Evolutionary conservation across 2,329 filamentous ascomycete species (phyloP).

Genomic region (Neopestalotiopsis sp.): DNA sequence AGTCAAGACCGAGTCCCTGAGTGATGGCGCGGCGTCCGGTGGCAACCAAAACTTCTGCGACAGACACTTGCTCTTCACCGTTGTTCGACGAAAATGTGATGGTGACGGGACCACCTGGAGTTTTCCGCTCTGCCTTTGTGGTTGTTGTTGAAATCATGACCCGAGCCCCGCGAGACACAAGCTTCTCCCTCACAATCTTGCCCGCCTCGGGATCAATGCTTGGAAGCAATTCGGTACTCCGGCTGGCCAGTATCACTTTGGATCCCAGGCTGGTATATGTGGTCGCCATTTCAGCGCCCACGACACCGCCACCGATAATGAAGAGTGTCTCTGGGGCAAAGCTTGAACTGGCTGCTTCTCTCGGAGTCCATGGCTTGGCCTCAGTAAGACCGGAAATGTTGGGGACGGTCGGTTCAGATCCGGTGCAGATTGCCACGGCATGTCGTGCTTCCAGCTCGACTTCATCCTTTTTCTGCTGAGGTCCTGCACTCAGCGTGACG

Average conservation of each 20-base stretch:
- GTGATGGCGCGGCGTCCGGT: conserved; percentile 2
- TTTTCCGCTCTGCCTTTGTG: not conserved
- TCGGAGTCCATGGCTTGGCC: conserved; percentile 10
- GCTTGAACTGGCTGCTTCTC: conserved; percentile 6
- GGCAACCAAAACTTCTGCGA: conserved; percentile 8
- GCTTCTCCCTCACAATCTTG: not conserved
- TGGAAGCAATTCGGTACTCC: not conserved
- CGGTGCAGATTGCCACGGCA: conserved; percentile 12
- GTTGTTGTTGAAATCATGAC: not conserved
- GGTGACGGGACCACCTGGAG: not conserved
- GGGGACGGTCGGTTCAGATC: not conserved
- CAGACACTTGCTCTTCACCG: not conserved
- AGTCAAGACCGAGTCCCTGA: conserved; percentile 1
- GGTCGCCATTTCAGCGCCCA: conserved; percentile 11
- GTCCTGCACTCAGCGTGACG: not conserved
- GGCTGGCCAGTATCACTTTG: not conserved
- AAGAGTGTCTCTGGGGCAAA: conserved; percentile 1
- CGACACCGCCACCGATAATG: conserved; percentile 11
- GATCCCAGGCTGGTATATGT: not conserved
- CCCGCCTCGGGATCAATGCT: not conserved
- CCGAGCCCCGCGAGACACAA: not conserved
- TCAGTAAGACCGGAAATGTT: conserved; percentile 8
- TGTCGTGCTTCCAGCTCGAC: not conserved
- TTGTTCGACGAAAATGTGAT: not conserved
- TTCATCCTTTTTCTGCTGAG: not conserved